Evolutionary conservation across 108 stramenopile species (phyloP).

Genomic region (Skeletonema menzelii): DNA sequence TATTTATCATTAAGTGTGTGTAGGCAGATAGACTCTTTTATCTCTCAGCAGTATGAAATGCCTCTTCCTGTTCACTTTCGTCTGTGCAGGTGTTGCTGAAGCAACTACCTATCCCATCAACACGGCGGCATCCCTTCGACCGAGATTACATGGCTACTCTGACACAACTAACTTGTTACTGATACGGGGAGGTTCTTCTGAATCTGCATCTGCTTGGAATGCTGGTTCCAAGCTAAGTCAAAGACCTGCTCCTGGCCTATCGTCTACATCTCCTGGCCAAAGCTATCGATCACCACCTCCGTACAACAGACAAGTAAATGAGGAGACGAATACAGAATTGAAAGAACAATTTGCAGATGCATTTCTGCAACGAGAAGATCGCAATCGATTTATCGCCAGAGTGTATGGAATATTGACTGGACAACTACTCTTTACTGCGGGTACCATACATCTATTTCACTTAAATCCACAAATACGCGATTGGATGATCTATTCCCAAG

Average conservation of each 20-base stretch:
- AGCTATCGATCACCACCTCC: not conserved
- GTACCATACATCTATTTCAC: slow-evolving; percentile 62
- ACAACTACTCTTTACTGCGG: slow-evolving; percentile 73
- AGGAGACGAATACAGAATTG: slow-evolving; percentile 41
- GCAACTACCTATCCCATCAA: not conserved
- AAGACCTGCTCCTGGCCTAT: not conserved
- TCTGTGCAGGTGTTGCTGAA: not conserved
- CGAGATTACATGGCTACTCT: too few relatives aligned
- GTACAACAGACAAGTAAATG: not conserved
- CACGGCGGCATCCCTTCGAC: too few relatives aligned
- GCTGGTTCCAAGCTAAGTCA: slow-evolving; percentile 20
- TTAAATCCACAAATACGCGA: slow-evolving; percentile 40
- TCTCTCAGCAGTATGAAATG: not conserved
- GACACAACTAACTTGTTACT: too few relatives aligned
- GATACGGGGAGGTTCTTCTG: slow-evolving; percentile 16
- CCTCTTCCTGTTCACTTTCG: not conserved
- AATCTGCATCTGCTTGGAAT: slow-evolving; percentile 31
- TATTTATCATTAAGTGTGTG: too few relatives aligned
- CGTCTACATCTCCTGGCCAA: not conserved
- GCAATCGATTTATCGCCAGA: slow-evolving; percentile 76
- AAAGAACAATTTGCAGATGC: slow-evolving; percentile 44
- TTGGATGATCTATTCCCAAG: slow-evolving; percentile 43
- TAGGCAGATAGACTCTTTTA: too few relatives aligned
- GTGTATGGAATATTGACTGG: slow-evolving; percentile 79
- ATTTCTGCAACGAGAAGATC: slow-evolving; percentile 72